Percentiles rank a stretch among this genome's conserved stretches.
These are phyloP conservation scores for Tylopilus sp. DNA, from an alignment of 768 basidiomycete genomes.

Conservation along the genomic window DNA sequence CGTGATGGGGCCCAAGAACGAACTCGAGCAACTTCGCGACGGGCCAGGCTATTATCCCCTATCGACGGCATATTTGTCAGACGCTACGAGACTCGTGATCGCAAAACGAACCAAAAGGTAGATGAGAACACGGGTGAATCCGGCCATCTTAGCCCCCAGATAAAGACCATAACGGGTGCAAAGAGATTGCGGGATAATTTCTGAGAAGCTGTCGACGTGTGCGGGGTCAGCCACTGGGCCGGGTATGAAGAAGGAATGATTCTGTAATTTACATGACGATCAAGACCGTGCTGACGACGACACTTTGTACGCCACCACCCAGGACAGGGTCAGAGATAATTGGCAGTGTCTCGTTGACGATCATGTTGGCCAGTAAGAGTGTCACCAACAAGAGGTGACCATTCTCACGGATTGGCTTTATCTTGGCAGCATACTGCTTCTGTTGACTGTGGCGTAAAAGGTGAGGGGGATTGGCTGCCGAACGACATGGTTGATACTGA, in stretches of 20 bases:
- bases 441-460: conserved; percentile 54
- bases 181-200: conserved; percentile 91
- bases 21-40: conserved; percentile 79
- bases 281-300: conserved; percentile 77
- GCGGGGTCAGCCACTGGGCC: background rate
- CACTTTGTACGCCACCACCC: conserved; percentile 74
- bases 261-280: conserved; percentile 81
- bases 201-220: conserved; percentile 61
- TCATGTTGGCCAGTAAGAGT: conserved; percentile 85
- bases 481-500: conserved; percentile 36
- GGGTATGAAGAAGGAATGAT: background rate
- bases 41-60: conserved; percentile 82
- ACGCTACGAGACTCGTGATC: background rate
- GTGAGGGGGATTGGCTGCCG: background rate
- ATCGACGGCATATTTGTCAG: background rate
- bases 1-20: conserved; percentile 78
- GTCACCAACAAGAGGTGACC: conserved; percentile 82
- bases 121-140: conserved; percentile 63
- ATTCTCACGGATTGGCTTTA: conserved; percentile 81
- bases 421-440: conserved; percentile 76
- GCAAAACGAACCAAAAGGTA: conserved; percentile 51
- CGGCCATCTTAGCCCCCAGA: conserved; percentile 84
- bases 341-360: conserved; percentile 85
- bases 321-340: conserved; percentile 78
- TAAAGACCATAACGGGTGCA: conserved; percentile 89